These are phyloP conservation scores for Cyclostephanos tholiformis DNA, from an alignment of 108 stramenopile species.

Conservation along the genomic window DNA sequence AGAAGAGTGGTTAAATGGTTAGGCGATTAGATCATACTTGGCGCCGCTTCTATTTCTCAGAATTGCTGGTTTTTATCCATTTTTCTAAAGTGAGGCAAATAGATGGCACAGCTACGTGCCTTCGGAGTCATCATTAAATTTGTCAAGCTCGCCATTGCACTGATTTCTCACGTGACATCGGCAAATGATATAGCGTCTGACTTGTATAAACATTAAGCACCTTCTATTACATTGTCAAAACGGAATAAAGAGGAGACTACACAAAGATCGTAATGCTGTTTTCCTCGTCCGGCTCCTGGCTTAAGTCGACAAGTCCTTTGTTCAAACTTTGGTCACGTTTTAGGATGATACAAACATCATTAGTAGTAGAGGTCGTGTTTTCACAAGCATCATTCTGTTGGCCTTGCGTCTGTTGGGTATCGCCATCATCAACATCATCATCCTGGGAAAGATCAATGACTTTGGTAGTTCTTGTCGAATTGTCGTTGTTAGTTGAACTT, in stretches of 20 bases:
- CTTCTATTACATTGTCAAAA: not conserved
- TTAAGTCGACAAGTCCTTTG: not conserved
- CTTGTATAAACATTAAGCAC: too few species aligned
- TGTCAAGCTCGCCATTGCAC: too few species aligned
- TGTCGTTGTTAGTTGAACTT: not conserved
- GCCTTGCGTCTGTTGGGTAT: not conserved
- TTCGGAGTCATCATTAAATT: too few species aligned
- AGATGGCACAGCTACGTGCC: too few species aligned
- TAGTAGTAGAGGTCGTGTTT: not conserved
- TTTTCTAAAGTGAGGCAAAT: not conserved
- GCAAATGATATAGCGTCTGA: not conserved
- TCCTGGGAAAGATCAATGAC: slow-evolving; percentile 1
- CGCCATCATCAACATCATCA: slow-evolving; percentile 4
- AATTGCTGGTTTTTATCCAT: not conserved
- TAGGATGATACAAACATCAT: not conserved
- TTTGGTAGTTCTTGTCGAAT: not conserved
- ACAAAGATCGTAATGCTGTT: not conserved
- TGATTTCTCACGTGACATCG: not conserved
- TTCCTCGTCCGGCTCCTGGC: not conserved
- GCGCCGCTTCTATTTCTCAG: too few species aligned
- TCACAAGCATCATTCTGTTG: not conserved
- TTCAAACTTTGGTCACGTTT: not conserved
- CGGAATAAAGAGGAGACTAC: not conserved
- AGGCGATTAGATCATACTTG: not conserved
- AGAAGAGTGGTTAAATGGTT: slow-evolving; percentile 80